Percentiles rank a stretch among this genome's conserved stretches.
Conservation (phyloP, 2,329 filamentous ascomycete genomes). For the Fusarium devonianum region DNA sequence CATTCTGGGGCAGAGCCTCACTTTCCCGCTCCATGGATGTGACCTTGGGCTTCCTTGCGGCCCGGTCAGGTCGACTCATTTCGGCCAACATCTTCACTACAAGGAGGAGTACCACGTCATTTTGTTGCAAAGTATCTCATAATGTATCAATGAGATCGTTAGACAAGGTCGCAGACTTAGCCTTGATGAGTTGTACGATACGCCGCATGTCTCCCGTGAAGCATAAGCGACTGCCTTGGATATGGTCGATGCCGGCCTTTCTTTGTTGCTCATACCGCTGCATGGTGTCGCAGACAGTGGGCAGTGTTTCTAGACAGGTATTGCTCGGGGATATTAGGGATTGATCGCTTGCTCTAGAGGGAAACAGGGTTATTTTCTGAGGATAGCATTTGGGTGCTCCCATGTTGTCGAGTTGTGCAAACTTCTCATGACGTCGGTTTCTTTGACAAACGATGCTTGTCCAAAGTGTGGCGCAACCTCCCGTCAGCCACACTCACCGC, state of each 20-base stretch:
- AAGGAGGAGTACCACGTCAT: background rate
- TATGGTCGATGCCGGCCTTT: background rate
- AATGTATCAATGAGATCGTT: background rate
- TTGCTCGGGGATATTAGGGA: background rate
- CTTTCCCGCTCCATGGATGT: too few species aligned
- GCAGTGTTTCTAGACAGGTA: background rate
- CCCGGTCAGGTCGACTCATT: too few species aligned
- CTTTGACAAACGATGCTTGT: background rate
- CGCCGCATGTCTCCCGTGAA: background rate
- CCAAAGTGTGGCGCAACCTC: constrained; percentile 10
- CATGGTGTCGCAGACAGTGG: background rate
- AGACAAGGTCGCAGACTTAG: background rate
- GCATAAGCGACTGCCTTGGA: background rate
- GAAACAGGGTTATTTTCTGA: too few species aligned
- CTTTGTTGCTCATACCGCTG: background rate
- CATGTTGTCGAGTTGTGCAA: background rate
- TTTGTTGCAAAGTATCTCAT: background rate
- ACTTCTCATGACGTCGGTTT: background rate
- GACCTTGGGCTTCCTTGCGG: too few species aligned
- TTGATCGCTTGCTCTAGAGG: too few species aligned
- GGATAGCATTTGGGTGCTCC: background rate
- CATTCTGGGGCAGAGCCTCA: constrained; percentile 1
- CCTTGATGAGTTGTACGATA: background rate
- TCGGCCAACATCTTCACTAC: background rate
- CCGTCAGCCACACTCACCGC: background rate